Base-by-base conservation (phyloP, 2,329 filamentous ascomycete genomes). In the Fonsecaea monophora region DNA sequence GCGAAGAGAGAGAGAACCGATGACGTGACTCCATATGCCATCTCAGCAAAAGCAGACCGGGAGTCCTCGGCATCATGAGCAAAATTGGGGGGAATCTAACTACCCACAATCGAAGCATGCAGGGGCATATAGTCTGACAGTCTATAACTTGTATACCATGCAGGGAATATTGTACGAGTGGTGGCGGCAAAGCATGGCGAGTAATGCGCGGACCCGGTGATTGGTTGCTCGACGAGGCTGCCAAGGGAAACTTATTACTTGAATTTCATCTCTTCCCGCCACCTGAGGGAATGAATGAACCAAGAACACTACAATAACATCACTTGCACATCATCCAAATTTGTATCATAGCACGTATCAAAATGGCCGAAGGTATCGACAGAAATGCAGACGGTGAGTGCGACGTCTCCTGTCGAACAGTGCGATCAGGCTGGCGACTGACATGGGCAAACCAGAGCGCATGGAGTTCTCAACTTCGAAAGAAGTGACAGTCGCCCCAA, bases 381-480 rank as follows among this genome's bases (percentile, higher is more conserved):
- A 90, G 92, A 82, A 94, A 94, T 83, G 89, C 90, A 71, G 95
- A 98, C 80, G 82, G 82, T 84, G 73, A 62, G 64, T 53, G 10
- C 45, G 12, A 25, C 18, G 12, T 50, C 21, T 10, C 45, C 8
- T 54, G 1, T n/a, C 10, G 10, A 45, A n/a, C 12, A 18, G 2
- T 8, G 15, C 58, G 45, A 35, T 45, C 35, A 34, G 18, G 45
- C 21, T 18, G 37, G 21, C 15, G 62, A 62, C 69, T 60, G 70
- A 67, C 75, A 77, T 68, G 77, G 73, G 45, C 45, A 50, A 40
- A 60, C 62, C 71, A 84, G 94, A 97, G 85, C 89, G 92, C 81
- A 96, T 98, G 89, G 94, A 98, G 84, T 98, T 99, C 81, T 91
- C 90, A 72, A 99, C 95, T 79, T 97, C 94, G 71, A 97, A 97